phyloP scores from a whole-genome alignment of 2,329 filamentous ascomycete species.

The Thermoascus crustaceus region DNA sequence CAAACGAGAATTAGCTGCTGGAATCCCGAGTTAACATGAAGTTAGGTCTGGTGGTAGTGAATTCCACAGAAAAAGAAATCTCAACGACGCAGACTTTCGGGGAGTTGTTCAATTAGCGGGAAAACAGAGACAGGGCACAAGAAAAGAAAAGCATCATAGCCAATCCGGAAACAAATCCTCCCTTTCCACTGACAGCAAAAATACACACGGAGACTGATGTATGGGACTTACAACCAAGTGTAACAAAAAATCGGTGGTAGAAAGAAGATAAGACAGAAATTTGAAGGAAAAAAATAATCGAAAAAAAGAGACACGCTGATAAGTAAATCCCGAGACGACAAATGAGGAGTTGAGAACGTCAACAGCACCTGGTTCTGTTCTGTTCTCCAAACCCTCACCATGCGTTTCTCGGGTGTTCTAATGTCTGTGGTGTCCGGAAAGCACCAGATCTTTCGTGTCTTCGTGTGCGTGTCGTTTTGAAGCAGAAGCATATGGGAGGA shows the following conservation, averaged over 20 bases:
- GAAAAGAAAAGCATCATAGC: conserved; percentile 19
- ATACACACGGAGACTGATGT: conserved; percentile 20
- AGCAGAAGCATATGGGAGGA: conserved; percentile 3
- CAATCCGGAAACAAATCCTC: conserved; percentile 19
- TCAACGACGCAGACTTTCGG: conserved; percentile 6
- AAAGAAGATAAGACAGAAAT: conserved; percentile 27
- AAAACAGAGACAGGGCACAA: conserved; percentile 11
- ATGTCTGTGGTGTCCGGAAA: conserved; percentile 2
- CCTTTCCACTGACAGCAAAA: conserved; percentile 15
- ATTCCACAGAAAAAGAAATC: conserved; percentile 3
- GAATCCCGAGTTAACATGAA: not conserved
- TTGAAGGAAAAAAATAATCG: conserved; percentile 21
- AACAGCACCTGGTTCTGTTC: too few relatives aligned
- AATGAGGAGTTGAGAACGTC: too few relatives aligned
- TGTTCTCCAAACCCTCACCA: too few relatives aligned
- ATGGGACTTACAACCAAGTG: conserved; percentile 13
- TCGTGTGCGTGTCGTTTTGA: conserved; percentile 10
- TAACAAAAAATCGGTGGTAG: conserved; percentile 18
- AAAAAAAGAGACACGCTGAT: conserved; percentile 11
- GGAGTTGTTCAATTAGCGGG: conserved; percentile 5
- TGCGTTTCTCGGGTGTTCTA: not conserved
- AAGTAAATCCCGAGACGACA: not conserved
- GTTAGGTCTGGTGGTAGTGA: not conserved
- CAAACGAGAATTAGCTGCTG: not conserved
- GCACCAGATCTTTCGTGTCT: conserved; percentile 6